Evolutionary conservation across 768 basidiomycete genomes (phyloP), one percentile per base, ranked within the genome.

Genomic region (Lactarius tabidus): DNA sequence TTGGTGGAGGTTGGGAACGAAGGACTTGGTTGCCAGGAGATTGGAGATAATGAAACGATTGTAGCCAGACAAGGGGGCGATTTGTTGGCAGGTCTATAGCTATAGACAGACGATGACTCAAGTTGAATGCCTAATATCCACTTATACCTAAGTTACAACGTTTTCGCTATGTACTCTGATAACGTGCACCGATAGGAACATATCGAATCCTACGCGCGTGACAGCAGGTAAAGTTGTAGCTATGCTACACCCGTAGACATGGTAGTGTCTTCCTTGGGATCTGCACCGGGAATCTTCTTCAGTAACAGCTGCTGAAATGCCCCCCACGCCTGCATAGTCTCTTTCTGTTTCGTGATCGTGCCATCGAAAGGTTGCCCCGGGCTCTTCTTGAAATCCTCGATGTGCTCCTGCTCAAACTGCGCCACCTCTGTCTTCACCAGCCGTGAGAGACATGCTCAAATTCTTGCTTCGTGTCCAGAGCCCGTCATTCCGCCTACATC

Each of bases 401-500:
- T 83, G 52, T 95, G 85, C 76, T 97, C 96, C 72, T 87, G 85
- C 77, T 99, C 96, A 72, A 98, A 98, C 51, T 96, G 81, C 6
- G 85, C 86, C 68, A 95, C 85, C 77, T 99, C 97, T 5, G 84
- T 78, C 76, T 98, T 98, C 70, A 94, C 87, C 23, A 97, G 78
- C 69, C 89, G 89, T 23, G n/a, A n/a, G 93, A 92, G 14, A 89
- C 88, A 26, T 90, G 84, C 52, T 98, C 95, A 72, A 90, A 99
- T 68, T 97, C 96, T 58, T 85, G 85, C 72, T 90, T 92, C 0
- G 90, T 83, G 55, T 96, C 93, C 52, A 91, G 75, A 4, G 90
- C 87, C 23, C 88, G 85, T 58, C 93, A 82, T 75, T 99, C 97
- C 3, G 90, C 89, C 93, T 97, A 39, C 18, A 45, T 18, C 9